phyloP scores from a whole-genome alignment of 805 yeast species.

The Groenewaldozyma tartarivorans region DNA sequence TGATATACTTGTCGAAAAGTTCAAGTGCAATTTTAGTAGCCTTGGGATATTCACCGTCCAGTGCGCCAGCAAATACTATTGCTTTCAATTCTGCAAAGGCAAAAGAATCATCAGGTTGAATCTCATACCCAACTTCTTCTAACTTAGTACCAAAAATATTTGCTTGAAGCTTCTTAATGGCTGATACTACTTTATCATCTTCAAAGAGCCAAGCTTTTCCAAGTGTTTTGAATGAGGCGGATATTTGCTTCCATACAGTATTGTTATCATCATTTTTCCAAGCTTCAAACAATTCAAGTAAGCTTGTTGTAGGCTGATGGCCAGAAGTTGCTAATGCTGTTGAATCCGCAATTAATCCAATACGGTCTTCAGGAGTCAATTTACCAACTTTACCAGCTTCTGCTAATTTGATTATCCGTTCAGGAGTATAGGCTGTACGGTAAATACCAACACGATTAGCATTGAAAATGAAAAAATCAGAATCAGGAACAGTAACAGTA shows the following conservation, averaged over 20 bases:
- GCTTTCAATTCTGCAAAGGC: constrained; percentile 56
- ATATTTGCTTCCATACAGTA: constrained; percentile 50
- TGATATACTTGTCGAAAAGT: constrained; percentile 25
- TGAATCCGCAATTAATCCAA: constrained; percentile 75
- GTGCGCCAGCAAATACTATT: constrained; percentile 48
- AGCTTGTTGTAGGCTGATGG: constrained; percentile 48
- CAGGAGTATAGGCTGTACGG: constrained; percentile 60
- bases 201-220: constrained; percentile 31
- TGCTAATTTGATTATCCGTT: constrained; percentile 62
- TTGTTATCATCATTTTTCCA: constrained; percentile 44
- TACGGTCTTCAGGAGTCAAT: constrained; percentile 66
- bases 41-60: constrained; percentile 29
- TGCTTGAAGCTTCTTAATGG: constrained; percentile 42
- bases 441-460: constrained; percentile 68
- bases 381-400: constrained; percentile 35
- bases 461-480: constrained; percentile 43
- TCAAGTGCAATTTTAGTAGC: constrained; percentile 39
- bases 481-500: constrained; percentile 11
- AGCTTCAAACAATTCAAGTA: constrained; percentile 38
- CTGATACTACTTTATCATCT: constrained; percentile 29
- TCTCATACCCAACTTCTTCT: constrained; percentile 51
- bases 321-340: constrained; percentile 65
- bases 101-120: constrained; percentile 46
- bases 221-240: constrained; percentile 29
- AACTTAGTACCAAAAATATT: constrained; percentile 44